Conservation (phyloP, 768 basidiomycete species). For the Clitopilus hobsonii region DNA sequence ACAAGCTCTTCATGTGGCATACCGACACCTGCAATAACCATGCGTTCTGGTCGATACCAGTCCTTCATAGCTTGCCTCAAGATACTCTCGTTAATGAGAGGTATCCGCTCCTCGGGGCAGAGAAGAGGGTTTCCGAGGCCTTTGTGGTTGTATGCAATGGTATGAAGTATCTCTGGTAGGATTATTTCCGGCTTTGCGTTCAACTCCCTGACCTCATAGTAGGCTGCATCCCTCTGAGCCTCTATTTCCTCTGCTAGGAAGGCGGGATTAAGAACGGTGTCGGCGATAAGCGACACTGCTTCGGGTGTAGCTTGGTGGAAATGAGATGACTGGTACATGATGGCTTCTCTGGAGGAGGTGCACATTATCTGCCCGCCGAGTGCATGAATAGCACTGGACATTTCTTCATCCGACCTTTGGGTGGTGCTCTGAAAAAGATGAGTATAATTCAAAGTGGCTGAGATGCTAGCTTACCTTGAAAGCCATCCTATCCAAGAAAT, state of each 20-base stretch:
- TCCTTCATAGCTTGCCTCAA: slow-evolving; percentile 63
- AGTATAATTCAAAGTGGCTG: slow-evolving; percentile 3
- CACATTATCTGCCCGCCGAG: slow-evolving; percentile 92
- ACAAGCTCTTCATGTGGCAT: slow-evolving; percentile 89
- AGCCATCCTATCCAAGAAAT: slow-evolving; percentile 93
- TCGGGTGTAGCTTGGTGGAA: slow-evolving; percentile 79
- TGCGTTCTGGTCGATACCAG: slow-evolving; percentile 92
- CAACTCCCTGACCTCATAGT: slow-evolving; percentile 89
- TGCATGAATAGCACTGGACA: slow-evolving; percentile 75
- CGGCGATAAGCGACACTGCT: slow-evolving; percentile 85
- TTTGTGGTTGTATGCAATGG: slow-evolving; percentile 71
- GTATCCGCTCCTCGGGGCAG: slow-evolving; percentile 82
- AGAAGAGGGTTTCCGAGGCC: slow-evolving; percentile 89
- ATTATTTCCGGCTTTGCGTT: slow-evolving; percentile 88
- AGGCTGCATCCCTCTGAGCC: slow-evolving; percentile 79
- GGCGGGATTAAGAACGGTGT: slow-evolving; percentile 79
- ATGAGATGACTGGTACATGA: slow-evolving; percentile 98
- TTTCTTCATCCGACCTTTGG: slow-evolving; percentile 66
- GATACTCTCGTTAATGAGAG: slow-evolving; percentile 53
- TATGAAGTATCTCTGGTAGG: slow-evolving; percentile 85
- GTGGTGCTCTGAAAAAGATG: slow-evolving; percentile 57
- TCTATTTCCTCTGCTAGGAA: slow-evolving; percentile 77
- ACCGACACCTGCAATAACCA: slow-evolving; percentile 93
- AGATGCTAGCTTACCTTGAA: slow-evolving; percentile 68
- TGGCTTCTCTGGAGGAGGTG: slow-evolving; percentile 86